phyloP scores from a whole-genome alignment of 176 grass and related monocot genomes.

The sorghum (Sorghum bicolor) region DNA sequence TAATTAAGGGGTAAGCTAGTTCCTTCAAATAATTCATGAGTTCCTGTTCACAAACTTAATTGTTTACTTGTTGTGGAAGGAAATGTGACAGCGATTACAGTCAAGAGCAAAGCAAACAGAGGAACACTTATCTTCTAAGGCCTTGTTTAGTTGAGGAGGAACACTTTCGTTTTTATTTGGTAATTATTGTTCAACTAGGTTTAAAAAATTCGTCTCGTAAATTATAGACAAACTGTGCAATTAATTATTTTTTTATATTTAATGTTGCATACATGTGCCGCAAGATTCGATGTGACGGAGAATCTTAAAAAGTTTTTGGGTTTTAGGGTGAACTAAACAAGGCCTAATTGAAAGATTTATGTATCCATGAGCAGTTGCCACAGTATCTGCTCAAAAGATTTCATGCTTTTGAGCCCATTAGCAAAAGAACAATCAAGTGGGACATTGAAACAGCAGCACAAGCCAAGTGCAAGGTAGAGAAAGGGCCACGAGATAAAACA shows the following conservation, averaged over 20 bases:
- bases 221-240: no score
- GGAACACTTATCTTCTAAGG: background rate
- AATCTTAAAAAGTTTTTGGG: no score
- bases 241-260: no score
- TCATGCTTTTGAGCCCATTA: constrained; percentile 10
- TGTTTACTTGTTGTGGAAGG: background rate
- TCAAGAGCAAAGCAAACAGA: background rate
- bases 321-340: no score
- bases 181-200: no score
- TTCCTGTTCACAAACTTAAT: background rate
- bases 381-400: constrained; percentile 10
- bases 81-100: background rate
- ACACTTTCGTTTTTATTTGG: no score
- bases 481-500: background rate
- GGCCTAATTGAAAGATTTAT: background rate
- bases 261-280: no score
- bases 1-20: background rate
- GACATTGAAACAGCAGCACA: background rate
- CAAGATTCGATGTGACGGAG: no score
- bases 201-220: no score
- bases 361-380: background rate
- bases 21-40: background rate
- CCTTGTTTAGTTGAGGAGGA: no score
- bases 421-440: background rate
- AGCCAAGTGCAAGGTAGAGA: background rate